A percentile compares a stretch with the other conserved stretches of the same genome.
phyloP scores from a whole-genome alignment of 2,329 filamentous ascomycete species.

The Cladosporium sp. region DNA sequence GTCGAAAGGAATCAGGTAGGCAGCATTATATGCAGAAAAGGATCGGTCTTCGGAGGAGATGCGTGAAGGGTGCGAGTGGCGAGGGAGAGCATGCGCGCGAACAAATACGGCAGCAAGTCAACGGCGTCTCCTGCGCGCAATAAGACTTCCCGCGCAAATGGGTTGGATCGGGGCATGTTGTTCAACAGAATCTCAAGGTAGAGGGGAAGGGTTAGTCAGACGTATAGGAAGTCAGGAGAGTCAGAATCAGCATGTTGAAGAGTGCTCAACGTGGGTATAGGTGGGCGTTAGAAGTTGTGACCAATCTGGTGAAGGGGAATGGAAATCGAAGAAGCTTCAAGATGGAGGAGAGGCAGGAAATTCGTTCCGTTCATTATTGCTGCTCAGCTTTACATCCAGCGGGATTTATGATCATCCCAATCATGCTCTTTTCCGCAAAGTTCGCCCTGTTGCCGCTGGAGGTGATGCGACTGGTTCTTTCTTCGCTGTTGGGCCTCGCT shows the following conservation, averaged over 20 bases:
- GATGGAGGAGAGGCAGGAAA: not conserved
- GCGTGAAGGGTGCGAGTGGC: too few species aligned
- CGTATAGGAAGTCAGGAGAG: not conserved
- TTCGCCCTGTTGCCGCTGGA: constrained; percentile 20
- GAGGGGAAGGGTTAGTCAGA: not conserved
- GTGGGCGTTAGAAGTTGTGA: too few species aligned
- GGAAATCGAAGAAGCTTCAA: not conserved
- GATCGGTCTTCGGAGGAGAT: too few species aligned
- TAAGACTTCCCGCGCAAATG: too few species aligned
- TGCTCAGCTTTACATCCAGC: not conserved
- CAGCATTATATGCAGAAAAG: too few species aligned
- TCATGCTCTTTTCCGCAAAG: constrained; percentile 30
- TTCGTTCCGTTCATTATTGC: constrained; percentile 6
- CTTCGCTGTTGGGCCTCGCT: constrained; percentile 19
- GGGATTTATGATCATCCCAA: not conserved
- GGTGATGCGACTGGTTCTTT: constrained; percentile 20
- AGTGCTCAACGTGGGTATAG: not conserved
- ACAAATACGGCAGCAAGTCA: too few species aligned
- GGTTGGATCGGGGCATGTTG: too few species aligned
- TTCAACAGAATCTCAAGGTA: too few species aligned
- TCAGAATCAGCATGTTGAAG: not conserved
- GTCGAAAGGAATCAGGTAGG: too few species aligned
- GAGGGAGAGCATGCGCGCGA: too few species aligned
- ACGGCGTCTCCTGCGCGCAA: too few species aligned
- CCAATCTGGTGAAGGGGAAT: not conserved